Percentiles rank a stretch among this genome's conserved stretches.
These are phyloP conservation scores for Andalucia godoyi DNA, from an alignment of 78 protist genomes.

Conservation along the genomic window DNA sequence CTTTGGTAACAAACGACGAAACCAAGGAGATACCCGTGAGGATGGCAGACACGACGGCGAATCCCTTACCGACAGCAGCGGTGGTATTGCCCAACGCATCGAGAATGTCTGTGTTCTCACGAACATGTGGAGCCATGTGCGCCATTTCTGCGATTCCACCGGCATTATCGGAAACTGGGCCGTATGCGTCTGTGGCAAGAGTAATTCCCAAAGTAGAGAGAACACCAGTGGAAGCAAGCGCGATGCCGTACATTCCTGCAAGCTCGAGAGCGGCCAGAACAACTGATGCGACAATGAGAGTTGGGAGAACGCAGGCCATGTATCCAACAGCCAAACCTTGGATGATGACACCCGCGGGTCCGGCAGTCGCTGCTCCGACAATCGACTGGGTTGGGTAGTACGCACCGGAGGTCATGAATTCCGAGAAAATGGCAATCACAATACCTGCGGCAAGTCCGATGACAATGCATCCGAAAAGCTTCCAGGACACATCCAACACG, in stretches of 20 bases:
- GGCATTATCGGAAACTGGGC: slow-evolving; percentile 8
- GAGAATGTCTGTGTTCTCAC: slow-evolving; percentile 10
- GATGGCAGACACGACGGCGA: slow-evolving; percentile 29
- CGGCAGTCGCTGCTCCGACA: slow-evolving; percentile 24
- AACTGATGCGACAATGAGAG: slow-evolving; percentile 8
- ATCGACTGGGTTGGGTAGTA: slow-evolving; percentile 28
- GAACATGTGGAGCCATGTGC: background rate
- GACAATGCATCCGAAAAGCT: slow-evolving; percentile 23
- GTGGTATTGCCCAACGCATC: slow-evolving; percentile 41
- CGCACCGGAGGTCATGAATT: slow-evolving; percentile 51
- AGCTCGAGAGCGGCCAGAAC: background rate
- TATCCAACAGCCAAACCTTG: slow-evolving; percentile 46
- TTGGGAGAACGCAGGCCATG: slow-evolving; percentile 28
- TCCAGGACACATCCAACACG: background rate
- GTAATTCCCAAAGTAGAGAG: slow-evolving; percentile 43
- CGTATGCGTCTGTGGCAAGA: slow-evolving; percentile 16
- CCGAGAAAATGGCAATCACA: slow-evolving; percentile 46
- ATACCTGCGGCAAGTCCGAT: slow-evolving; percentile 43
- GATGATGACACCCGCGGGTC: slow-evolving; percentile 57
- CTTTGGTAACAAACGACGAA: background rate
- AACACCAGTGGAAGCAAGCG: slow-evolving; percentile 48
- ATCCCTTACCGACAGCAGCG: slow-evolving; percentile 25
- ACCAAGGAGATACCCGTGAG: slow-evolving; percentile 10
- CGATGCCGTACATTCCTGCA: slow-evolving; percentile 44
- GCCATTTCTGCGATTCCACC: slow-evolving; percentile 29